Conservation (phyloP, 1,139 yeast species). For the Saccharomyces pastorianus region DNA sequence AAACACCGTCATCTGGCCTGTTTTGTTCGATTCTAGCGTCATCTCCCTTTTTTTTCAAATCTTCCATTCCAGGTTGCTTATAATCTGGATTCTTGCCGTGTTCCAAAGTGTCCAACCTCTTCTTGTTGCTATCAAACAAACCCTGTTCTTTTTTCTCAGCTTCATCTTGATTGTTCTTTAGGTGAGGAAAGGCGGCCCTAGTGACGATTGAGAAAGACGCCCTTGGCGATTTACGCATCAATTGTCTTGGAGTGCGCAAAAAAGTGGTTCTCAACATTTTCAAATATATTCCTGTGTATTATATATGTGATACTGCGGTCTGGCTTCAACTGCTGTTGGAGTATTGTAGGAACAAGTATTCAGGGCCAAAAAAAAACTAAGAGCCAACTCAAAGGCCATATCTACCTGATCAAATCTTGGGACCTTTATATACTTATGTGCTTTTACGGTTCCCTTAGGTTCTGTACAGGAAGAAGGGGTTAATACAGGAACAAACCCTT, state of each 20-base stretch:
- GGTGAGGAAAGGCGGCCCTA: conserved; percentile 3
- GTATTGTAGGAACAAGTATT: no score
- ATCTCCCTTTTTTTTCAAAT: conserved; percentile 26
- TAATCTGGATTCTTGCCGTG: conserved; percentile 14
- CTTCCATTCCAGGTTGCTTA: conserved; percentile 16
- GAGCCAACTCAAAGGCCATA: neutral
- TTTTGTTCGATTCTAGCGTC: conserved; percentile 29
- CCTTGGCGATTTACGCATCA: neutral
- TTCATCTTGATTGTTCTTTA: conserved; percentile 14
- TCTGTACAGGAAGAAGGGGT: neutral
- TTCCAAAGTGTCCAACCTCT: conserved; percentile 23
- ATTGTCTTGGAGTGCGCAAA: neutral
- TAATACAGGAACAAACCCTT: neutral
- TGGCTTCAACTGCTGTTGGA: no score
- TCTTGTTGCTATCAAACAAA: conserved; percentile 23
- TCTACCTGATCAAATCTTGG: neutral
- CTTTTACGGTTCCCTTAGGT: neutral
- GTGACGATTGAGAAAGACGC: neutral
- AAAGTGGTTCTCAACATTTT: neutral
- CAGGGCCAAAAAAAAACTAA: no score
- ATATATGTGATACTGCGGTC: no score
- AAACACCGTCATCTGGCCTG: conserved; percentile 32
- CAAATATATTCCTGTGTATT: neutral
- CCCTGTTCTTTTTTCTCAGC: conserved; percentile 22
- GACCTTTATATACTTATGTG: neutral